These are phyloP conservation scores for Trametes cinnabarina DNA, from an alignment of 768 basidiomycete species.

Conservation along the genomic window DNA sequence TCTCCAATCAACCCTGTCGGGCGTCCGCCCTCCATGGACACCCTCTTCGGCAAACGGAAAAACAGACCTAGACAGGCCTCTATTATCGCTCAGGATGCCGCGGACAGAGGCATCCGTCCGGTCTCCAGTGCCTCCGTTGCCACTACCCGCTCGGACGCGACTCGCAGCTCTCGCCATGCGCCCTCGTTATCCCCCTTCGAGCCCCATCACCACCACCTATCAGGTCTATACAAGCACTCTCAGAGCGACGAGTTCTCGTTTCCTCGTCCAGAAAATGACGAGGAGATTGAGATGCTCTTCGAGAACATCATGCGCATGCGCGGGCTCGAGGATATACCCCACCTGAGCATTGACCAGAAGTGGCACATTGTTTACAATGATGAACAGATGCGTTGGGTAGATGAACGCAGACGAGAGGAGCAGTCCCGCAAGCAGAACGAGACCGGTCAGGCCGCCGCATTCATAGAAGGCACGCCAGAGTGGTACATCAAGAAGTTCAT, in stretches of 20 bases:
- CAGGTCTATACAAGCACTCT: slow-evolving; percentile 36
- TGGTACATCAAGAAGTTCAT: slow-evolving; percentile 93
- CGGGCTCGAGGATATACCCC: slow-evolving; percentile 57
- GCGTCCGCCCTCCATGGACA: slow-evolving; percentile 29
- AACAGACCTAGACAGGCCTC: slow-evolving; percentile 36
- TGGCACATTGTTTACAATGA: slow-evolving; percentile 89
- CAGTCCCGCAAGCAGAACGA: slow-evolving; percentile 61
- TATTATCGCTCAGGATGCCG: slow-evolving; percentile 29
- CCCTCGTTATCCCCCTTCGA: slow-evolving; percentile 54
- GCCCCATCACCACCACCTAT: slow-evolving; percentile 54
- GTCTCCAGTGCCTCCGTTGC: slow-evolving; percentile 34
- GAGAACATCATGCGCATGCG: slow-evolving; percentile 71
- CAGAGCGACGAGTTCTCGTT: slow-evolving; percentile 64
- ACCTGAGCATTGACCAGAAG: slow-evolving; percentile 76
- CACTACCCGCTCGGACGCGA: slow-evolving; percentile 56
- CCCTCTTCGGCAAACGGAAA: slow-evolving; percentile 38
- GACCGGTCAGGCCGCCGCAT: slow-evolving; percentile 49
- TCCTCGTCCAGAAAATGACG: slow-evolving; percentile 70
- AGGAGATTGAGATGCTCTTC: slow-evolving; percentile 80
- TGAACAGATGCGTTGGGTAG: slow-evolving; percentile 76
- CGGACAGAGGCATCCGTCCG: slow-evolving; percentile 32
- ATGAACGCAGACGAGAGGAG: slow-evolving; percentile 63
- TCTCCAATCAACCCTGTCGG: not conserved
- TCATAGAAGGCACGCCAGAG: slow-evolving; percentile 75
- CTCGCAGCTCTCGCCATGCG: slow-evolving; percentile 62